These are phyloP conservation scores for Talaromyces sp. DNA, from an alignment of 2,329 filamentous ascomycete genomes.

Conservation along the genomic window DNA sequence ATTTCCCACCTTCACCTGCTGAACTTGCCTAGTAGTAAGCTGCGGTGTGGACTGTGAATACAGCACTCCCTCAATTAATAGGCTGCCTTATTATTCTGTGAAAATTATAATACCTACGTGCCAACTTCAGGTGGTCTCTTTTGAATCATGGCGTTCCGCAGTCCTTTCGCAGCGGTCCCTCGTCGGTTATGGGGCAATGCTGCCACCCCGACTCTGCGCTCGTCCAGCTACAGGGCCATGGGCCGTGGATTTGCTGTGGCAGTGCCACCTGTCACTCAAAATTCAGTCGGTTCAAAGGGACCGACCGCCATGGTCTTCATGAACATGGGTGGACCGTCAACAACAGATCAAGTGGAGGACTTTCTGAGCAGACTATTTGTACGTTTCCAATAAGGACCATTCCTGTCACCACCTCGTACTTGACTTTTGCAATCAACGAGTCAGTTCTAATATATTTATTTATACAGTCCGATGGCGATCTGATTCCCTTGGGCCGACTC, in stretches of 20 bases:
- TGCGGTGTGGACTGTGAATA: not conserved
- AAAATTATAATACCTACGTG: too few species aligned
- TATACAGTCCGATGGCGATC: constrained; percentile 78
- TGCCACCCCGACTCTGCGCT: constrained; percentile 21
- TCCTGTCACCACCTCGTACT: not conserved
- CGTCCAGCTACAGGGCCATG: constrained; percentile 25
- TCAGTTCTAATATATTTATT: constrained; percentile 7
- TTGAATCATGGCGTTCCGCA: constrained; percentile 12
- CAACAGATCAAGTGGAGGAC: constrained; percentile 80
- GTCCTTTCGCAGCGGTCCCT: constrained; percentile 32
- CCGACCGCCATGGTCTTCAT: constrained; percentile 98
- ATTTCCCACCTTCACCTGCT: too few species aligned
- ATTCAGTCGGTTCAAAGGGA: constrained; percentile 70
- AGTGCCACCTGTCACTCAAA: constrained; percentile 77
- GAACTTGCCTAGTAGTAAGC: too few species aligned
- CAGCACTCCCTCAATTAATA: not conserved
- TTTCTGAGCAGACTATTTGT: constrained; percentile 93
- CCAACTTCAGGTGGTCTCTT: not conserved
- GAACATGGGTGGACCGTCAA: constrained; percentile 97
- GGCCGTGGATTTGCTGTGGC: constrained; percentile 57
- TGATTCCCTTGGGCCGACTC: constrained; percentile 91
- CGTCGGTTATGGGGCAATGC: constrained; percentile 31
- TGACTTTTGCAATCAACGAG: not conserved
- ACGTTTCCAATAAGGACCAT: constrained; percentile 43
- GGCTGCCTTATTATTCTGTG: too few species aligned